Percentiles rank a stretch among this genome's conserved stretches.
phyloP scores from a whole-genome alignment of 805 yeast species.

The Ogataea ganodermae region DNA sequence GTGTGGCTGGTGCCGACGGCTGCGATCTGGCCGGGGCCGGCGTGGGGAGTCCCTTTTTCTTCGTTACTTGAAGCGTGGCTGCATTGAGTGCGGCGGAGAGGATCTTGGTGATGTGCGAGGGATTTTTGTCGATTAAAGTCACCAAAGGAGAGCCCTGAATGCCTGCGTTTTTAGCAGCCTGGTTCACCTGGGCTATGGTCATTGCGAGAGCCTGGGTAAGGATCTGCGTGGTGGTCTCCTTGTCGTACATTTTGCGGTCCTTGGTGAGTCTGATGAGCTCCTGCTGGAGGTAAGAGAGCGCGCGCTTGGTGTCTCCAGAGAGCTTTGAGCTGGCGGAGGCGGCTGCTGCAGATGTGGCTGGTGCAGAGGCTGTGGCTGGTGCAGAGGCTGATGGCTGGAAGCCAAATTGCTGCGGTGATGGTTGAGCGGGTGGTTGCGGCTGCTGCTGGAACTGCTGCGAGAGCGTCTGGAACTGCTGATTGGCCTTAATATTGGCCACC shows the following conservation, averaged over 20 bases:
- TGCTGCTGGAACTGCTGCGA: constrained; percentile 30
- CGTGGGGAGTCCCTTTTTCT: constrained; percentile 47
- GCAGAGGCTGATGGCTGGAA: neutral
- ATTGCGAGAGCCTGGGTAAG: constrained; percentile 90
- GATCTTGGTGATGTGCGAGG: constrained; percentile 76
- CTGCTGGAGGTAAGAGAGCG: constrained; percentile 81
- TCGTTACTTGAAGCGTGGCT: constrained; percentile 63
- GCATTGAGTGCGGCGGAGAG: constrained; percentile 80
- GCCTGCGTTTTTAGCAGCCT: constrained; percentile 83
- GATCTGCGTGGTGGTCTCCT: constrained; percentile 79
- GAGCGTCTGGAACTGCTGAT: constrained; percentile 18
- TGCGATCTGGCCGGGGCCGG: constrained; percentile 13
- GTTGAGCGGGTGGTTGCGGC: constrained; percentile 14
- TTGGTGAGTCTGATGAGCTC: constrained; percentile 80
- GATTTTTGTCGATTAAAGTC: constrained; percentile 77
- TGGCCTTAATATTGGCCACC: constrained; percentile 42
- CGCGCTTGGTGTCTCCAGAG: constrained; percentile 65
- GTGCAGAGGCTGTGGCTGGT: neutral
- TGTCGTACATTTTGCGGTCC: constrained; percentile 72
- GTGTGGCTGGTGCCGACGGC: constrained; percentile 26
- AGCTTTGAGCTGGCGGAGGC: constrained; percentile 36
- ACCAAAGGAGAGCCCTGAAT: constrained; percentile 77
- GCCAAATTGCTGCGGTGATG: neutral
- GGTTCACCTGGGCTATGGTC: constrained; percentile 87
- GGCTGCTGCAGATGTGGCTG: constrained; percentile 13